A percentile compares a stretch with the other conserved stretches of the same genome.
Conservation (phyloP, 140 eudicot species). For the Oenanthe javanica region DNA sequence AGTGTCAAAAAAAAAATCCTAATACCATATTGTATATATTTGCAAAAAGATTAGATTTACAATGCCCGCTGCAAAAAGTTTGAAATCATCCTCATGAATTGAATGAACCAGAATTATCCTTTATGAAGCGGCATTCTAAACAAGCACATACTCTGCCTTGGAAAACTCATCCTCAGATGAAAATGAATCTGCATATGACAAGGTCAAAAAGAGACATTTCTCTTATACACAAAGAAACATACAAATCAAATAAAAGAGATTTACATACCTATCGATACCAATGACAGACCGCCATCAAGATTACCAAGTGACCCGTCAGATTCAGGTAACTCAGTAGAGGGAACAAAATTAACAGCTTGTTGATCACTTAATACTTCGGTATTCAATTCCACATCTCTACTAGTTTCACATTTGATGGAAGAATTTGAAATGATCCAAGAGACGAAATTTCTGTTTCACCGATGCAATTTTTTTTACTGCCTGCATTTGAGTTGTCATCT, state of each 20-base stretch:
- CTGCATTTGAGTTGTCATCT: neutral
- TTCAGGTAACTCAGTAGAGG: neutral
- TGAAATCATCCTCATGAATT: neutral
- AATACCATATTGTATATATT: neutral
- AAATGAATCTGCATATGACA: neutral
- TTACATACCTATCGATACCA: neutral
- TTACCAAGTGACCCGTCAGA: neutral
- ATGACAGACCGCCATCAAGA: neutral
- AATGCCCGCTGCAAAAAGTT: neutral
- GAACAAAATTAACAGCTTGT: neutral
- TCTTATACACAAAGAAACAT: neutral
- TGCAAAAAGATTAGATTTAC: neutral
- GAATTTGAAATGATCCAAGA: neutral
- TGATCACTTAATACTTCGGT: neutral
- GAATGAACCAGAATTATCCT: neutral
- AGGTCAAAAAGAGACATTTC: neutral
- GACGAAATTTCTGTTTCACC: neutral
- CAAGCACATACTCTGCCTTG: constrained; percentile 1
- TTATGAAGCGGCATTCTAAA: neutral
- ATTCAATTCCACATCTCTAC: neutral
- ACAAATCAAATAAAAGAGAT: neutral
- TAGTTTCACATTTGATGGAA: neutral
- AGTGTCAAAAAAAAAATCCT: neutral
- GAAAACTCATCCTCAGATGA: neutral
- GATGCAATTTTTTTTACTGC: neutral